Evolutionary conservation across 1,139 yeast species (phyloP), one percentile per base, ranked within the genome.

Genomic region (Wickerhamomyces sp.): DNA sequence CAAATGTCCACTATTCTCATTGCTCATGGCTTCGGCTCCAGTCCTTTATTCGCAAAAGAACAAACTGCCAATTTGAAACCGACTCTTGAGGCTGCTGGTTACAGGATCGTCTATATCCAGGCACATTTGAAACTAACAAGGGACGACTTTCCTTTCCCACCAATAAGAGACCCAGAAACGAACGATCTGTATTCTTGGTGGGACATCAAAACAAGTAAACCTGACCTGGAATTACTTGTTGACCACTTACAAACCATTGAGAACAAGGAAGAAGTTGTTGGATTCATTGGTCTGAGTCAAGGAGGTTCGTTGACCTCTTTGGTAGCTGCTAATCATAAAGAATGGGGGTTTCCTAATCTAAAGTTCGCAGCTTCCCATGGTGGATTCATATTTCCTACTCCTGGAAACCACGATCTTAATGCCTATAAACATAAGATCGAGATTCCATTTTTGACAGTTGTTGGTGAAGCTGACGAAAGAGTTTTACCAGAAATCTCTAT

Each of bases 91-190:
- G n/a, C 29, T 12, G 19, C 10, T 12, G 39, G 36, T 7, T 61
- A 17, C 16, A 15, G 7, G 2, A 30, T 32, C 7, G 22, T 32
- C 18, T 37, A 28, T 26, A 18, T 32, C 10, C 32, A 18, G 17
- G 39, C 21, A 7, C 33, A 34, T 4, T 28, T 24, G 13, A 33
- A 33, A 16, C n/a, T 37, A 5, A 27, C 9, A 7, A 17, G 18
- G 7, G 31, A 33, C 8, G 40, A 37, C 19, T 37, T 32, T 26
- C 33, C 36, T 50, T 80, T 71, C n/a, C 60, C 61, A 15, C 52
- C 42, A 62, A 62, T 58, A 44, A 59, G 59, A 38, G 62, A 57
- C 17, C 58, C 56, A 41, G 57, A 52, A 21, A 60, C 31, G 7
- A 12, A 15, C 13, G 34, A 33, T n/a, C 22, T 33, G 3, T 33